Evolutionary conservation across 129 eudicot species (phyloP).

Genomic region (Kitagawia praeruptora): DNA sequence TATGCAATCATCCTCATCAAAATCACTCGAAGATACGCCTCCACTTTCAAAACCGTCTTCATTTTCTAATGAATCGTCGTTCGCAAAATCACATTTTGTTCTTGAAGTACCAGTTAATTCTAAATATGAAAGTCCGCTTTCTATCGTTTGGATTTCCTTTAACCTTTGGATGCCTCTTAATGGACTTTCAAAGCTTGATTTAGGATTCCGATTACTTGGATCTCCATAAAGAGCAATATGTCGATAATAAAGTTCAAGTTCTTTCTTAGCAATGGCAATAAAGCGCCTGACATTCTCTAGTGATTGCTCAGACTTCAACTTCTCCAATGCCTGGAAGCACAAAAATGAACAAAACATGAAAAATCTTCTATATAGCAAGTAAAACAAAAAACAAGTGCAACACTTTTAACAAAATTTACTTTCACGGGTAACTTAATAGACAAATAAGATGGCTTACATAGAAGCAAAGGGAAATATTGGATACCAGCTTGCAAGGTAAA

Average conservation of each 20-base stretch:
- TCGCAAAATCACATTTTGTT: background rate
- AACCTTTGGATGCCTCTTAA: conserved; percentile 9
- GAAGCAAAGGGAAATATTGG: background rate
- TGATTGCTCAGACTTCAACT: conserved; percentile 94
- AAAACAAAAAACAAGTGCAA: background rate
- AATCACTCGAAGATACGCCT: conserved; percentile 20
- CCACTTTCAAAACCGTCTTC: conserved; percentile 13
- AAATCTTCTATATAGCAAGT: background rate
- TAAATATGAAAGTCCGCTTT: background rate
- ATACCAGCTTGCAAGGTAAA: background rate
- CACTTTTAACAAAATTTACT: background rate
- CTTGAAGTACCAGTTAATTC: background rate
- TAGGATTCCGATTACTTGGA: conserved; percentile 30
- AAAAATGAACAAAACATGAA: background rate
- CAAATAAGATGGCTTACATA: background rate
- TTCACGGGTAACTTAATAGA: background rate
- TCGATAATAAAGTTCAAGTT: conserved; percentile 70
- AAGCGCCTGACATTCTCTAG: conserved; percentile 73
- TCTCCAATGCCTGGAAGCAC: conserved; percentile 66
- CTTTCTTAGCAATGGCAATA: conserved; percentile 76
- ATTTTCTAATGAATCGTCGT: background rate
- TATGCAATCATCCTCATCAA: conserved; percentile 17
- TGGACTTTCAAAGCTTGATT: conserved; percentile 24
- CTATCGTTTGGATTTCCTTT: conserved; percentile 7
- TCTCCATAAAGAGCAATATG: conserved; percentile 75